Base-by-base conservation (phyloP, 331 rosid species). In the Saraca asoca region DNA sequence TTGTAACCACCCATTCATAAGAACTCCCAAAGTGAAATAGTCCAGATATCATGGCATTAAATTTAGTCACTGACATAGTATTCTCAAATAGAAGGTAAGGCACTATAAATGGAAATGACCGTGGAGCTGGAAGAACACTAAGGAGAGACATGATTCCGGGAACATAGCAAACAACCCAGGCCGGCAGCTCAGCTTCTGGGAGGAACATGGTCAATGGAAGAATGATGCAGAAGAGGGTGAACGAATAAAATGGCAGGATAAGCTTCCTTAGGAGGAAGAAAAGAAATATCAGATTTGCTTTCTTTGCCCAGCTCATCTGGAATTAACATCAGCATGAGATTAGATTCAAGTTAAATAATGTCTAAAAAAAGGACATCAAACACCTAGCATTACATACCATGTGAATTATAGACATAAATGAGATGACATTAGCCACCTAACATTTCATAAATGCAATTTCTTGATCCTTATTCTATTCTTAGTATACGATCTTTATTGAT, bases 191-290 rank as follows among this genome's bases (percentile, higher is more conserved):
- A 71, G 99, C 97, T 85, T 94, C 97, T n/a, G 99, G 99, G 62
- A 94, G 92, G 77, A 94, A 94, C 99, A 94, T 94, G 77, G 96
- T 90, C 77, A 94, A 51, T 9, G 99, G 99, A 74, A 94, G 99
- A 84, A 94, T 94, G 85, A 94, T 86, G 83, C 99, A 94, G 68
- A 94, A 94, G 68, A 94, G 86, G 66, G 97, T 94, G 83, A 94
- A 94, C 2, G 97, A 94, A 83, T 94, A 94, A 72, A 94, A 94
- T 51, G 99, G 97, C 71, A 94, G 90, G 73, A 94, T 78, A 52
- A 94, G 97, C 85, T 94, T 94, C 78, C 99, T 80, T 61, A 94
- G 81, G 64, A 94, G 99, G 83, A 94, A 94, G 85, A 94, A 94
- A 44, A 90, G 91, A 79, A 90, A 90, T 63, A 90, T 90, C 82